Evolutionary conservation across 2,329 filamentous ascomycete genomes (phyloP), one percentile per base, ranked within the genome.

Genomic region (Grosmannia penicillata): DNA sequence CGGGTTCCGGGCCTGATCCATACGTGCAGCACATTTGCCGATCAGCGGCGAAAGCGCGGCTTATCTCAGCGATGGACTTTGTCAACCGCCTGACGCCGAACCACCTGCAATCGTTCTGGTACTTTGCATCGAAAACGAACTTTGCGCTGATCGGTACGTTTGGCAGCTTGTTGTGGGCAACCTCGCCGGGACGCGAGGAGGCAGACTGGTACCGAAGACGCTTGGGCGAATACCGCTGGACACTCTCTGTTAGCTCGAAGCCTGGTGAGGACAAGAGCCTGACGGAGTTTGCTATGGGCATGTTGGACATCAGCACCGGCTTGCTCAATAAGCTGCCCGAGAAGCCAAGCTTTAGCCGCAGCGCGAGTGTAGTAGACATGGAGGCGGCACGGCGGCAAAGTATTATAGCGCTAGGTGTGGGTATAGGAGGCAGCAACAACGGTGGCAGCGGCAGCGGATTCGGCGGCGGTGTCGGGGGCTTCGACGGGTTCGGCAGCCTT

Each of bases 11-110:
- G 4, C 65, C 78, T 28, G 84, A 93, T 53, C 72, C 79, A 0
- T 93, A 95, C 50, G 75, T 93, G 36, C 73, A 86, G 39, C 84
- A 93, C 57, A 94, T 95, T 49, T 94, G 87, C 58, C 85, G 89
- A 38, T 87, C 80, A 41, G 89, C 89, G 4, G 89, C 89, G 38
- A 95, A 95, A 57, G 93, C 89, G 0, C 80, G 89, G 6, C 70
- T 96, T 25, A 94, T 95, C 53, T 93, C 83, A 18, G 86, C 87
- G 46, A 93, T 96, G 82, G 89, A 96, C 56, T 94, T 95, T 58
- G 86, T 94, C 50, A 95, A 95, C 59, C 79, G 89, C 1, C 72
- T 96, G 24, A 85, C 82, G 32, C 84, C 85, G 1, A 75, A 78
- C 26, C 87, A 96, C 51, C 69, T 95, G 23, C 76, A 80, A n/a